These are phyloP conservation scores for Hyphopichia khmerensis DNA, from an alignment of 1,139 yeast species.

Conservation along the genomic window DNA sequence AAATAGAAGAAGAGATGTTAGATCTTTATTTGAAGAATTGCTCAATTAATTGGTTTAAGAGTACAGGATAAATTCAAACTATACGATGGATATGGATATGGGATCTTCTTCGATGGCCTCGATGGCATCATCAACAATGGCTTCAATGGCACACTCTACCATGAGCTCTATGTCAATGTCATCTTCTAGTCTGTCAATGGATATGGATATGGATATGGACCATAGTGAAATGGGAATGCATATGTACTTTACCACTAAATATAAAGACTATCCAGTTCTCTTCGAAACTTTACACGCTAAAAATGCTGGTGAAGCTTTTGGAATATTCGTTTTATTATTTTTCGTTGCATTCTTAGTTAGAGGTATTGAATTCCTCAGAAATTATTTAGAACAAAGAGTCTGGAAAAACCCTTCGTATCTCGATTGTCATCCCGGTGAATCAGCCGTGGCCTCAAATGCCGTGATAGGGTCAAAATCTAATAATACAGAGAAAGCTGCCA, in stretches of 20 bases:
- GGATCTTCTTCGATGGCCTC: background rate
- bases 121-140: constrained; percentile 6
- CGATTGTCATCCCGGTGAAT: constrained; percentile 12
- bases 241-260: constrained; percentile 53
- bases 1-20: too few relatives aligned
- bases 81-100: constrained; percentile 4
- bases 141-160: constrained; percentile 13
- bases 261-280: constrained; percentile 56
- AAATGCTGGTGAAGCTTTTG: constrained; percentile 63
- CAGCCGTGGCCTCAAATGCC: constrained; percentile 9
- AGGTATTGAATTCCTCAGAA: constrained; percentile 55
- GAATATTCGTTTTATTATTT: constrained; percentile 63
- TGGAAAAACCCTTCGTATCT: constrained; percentile 45
- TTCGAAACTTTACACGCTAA: constrained; percentile 54
- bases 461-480: background rate
- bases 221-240: constrained; percentile 43
- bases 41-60: too few relatives aligned
- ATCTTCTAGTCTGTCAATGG: constrained; percentile 13
- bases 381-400: constrained; percentile 65
- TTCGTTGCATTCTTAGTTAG: constrained; percentile 57
- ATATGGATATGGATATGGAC: constrained; percentile 23
- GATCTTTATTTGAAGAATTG: too few relatives aligned
- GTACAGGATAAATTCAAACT: background rate
- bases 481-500: background rate
- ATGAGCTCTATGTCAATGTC: constrained; percentile 8